Conservation (phyloP, 495 filamentous ascomycete genomes). For the Pseudoneurospora amorphoporcata region DNA sequence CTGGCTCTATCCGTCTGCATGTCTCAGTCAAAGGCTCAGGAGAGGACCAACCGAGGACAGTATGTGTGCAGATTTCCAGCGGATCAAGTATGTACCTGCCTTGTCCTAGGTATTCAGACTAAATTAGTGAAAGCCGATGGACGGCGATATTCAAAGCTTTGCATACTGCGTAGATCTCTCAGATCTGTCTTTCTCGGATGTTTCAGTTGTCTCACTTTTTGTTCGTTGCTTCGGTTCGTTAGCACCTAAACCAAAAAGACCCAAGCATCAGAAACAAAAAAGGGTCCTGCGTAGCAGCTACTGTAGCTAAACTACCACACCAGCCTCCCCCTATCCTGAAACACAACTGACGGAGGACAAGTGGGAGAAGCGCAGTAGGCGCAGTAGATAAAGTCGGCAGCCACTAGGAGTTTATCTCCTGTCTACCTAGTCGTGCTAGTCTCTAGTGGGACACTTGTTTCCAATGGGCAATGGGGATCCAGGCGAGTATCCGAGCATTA, state of each 20-base stretch:
- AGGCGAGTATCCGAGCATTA: no score
- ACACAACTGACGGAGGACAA: neutral
- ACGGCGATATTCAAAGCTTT: neutral
- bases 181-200: neutral
- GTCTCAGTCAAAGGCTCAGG: neutral
- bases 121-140: neutral
- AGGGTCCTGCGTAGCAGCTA: neutral
- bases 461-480: neutral
- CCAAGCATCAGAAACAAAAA: neutral
- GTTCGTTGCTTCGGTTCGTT: neutral
- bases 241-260: neutral
- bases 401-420: neutral
- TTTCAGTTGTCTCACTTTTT: neutral
- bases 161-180: neutral
- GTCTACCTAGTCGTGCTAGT: neutral
- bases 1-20: neutral
- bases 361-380: neutral
- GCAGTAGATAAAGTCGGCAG: neutral
- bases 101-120: neutral
- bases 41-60: neutral
- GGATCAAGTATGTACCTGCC: neutral
- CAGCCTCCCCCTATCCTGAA: neutral
- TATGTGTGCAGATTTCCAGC: neutral
- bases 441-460: neutral
- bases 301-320: neutral